phyloP scores from a whole-genome alignment of 2,329 filamentous ascomycete species.

The Calonectria naviculata region DNA sequence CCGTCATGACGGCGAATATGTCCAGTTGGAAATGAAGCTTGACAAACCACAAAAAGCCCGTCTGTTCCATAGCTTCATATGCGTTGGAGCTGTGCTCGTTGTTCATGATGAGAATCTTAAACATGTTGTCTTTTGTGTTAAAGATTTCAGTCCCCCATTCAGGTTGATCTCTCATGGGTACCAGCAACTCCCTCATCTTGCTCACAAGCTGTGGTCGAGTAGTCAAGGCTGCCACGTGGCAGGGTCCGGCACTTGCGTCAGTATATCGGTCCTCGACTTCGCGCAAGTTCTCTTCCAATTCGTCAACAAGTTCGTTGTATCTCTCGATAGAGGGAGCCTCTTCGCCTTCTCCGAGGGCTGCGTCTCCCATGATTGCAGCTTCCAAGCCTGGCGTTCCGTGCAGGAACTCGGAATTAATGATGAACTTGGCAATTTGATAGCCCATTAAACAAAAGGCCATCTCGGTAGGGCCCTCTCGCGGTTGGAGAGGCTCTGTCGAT shows the following conservation, averaged over 20 bases:
- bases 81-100: constrained; percentile 59
- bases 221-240: constrained; percentile 62
- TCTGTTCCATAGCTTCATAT: constrained; percentile 54
- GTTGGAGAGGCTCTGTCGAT: constrained; percentile 61
- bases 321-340: constrained; percentile 50
- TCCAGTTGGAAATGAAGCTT: constrained; percentile 66
- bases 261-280: constrained; percentile 62
- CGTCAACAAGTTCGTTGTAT: constrained; percentile 54
- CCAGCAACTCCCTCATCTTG: constrained; percentile 61
- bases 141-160: constrained; percentile 63
- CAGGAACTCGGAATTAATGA: constrained; percentile 55
- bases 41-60: constrained; percentile 67
- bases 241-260: constrained; percentile 62
- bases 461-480: constrained; percentile 68
- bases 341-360: constrained; percentile 43
- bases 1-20: constrained; percentile 65
- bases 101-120: constrained; percentile 63
- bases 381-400: constrained; percentile 60
- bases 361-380: constrained; percentile 57
- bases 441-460: constrained; percentile 68
- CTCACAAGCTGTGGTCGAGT: constrained; percentile 59
- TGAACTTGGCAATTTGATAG: constrained; percentile 61
- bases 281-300: constrained; percentile 55
- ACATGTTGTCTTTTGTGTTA: constrained; percentile 63
- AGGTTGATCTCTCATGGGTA: constrained; percentile 57